Conservation (phyloP, 352 stramenopile species). For the Chrysophaeum taylorii region DNA sequence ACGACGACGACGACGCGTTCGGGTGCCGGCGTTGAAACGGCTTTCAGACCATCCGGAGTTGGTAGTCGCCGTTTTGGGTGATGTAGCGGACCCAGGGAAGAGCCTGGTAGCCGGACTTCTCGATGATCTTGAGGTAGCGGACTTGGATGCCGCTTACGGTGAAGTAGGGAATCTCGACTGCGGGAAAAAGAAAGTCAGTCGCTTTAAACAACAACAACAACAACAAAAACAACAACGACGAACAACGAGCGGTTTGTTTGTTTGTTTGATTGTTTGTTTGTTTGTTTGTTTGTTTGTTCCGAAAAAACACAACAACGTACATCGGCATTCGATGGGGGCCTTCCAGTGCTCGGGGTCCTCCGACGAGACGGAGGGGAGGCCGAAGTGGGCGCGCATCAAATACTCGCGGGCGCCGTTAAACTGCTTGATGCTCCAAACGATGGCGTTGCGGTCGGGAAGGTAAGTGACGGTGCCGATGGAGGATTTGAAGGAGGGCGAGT, state of each 20-base stretch:
- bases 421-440: conserved; percentile 99
- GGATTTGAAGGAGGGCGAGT: conserved; percentile 95
- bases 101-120: conserved; percentile 98
- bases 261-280: background rate
- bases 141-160: conserved; percentile 94
- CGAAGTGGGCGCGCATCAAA: conserved; percentile 98
- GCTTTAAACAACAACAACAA: background rate
- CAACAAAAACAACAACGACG: background rate
- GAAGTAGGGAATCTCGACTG: conserved; percentile 70
- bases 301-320: conserved; percentile 62
- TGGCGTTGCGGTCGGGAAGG: conserved; percentile 91
- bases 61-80: conserved; percentile 97
- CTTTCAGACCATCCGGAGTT: conserved; percentile 92
- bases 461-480: conserved; percentile 95
- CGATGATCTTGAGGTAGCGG: conserved; percentile 99
- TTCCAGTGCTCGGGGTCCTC: conserved; percentile 59
- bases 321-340: conserved; percentile 69
- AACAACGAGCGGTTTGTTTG: background rate
- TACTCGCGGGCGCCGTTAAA: conserved; percentile 96
- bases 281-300: conserved; percentile 24
- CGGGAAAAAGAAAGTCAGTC: background rate
- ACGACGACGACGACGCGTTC: too few species aligned
- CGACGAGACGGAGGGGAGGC: conserved; percentile 84
- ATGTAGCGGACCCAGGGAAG: conserved; percentile 97
- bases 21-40: too few species aligned